phyloP scores from a whole-genome alignment of 768 basidiomycete species.

The Lentinula lateritia region DNA sequence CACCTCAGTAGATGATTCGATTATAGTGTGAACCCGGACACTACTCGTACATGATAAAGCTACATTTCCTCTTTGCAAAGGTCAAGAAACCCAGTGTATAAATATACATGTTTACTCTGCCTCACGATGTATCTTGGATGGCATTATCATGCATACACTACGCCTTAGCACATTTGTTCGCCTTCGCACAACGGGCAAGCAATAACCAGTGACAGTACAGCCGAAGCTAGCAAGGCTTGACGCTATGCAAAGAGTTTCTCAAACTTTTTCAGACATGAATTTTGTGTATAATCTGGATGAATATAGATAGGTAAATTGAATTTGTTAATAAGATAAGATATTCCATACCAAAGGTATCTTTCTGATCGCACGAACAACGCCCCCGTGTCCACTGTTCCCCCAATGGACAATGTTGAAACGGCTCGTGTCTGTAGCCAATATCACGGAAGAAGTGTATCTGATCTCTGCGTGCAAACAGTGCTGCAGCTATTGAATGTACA shows the following conservation, averaged over 20 bases:
- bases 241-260: conserved; percentile 27
- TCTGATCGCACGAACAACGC: conserved; percentile 69
- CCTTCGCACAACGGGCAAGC: no score
- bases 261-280: conserved; percentile 35
- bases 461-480: conserved; percentile 67
- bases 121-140: no score
- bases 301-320: background rate
- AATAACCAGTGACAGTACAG: no score
- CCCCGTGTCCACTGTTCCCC: conserved; percentile 51
- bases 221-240: no score
- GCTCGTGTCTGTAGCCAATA: conserved; percentile 80
- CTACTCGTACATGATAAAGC: no score
- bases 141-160: no score
- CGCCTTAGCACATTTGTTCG: no score
- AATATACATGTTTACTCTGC: no score
- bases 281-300: conserved; percentile 30
- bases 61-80: no score
- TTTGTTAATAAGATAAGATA: conserved; percentile 1
- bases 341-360: conserved; percentile 59
- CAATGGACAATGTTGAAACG: conserved; percentile 71
- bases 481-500: conserved; percentile 51
- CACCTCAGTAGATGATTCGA: no score
- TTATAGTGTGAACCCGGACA: no score
- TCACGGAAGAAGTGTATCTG: conserved; percentile 81
- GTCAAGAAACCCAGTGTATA: no score